Percentiles rank a stretch among this genome's conserved stretches.
phyloP scores from a whole-genome alignment of 2,329 filamentous ascomycete genomes.

The Alternaria sp. region DNA sequence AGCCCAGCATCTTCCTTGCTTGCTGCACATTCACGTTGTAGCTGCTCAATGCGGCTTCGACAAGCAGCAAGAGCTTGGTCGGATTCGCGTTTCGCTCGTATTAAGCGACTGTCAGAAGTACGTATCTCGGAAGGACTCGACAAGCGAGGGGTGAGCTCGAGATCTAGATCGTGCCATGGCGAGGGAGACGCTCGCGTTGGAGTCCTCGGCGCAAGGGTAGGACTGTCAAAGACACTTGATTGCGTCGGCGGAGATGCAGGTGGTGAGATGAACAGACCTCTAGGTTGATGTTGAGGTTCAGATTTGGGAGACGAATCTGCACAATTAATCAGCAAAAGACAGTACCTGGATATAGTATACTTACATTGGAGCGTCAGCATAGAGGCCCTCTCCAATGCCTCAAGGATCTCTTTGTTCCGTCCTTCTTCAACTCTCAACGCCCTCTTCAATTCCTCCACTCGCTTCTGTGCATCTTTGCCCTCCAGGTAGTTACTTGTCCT shows the following conservation, averaged over 20 bases:
- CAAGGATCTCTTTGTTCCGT: slow-evolving; percentile 50
- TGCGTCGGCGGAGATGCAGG: slow-evolving; percentile 46
- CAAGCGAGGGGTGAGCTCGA: slow-evolving; percentile 29
- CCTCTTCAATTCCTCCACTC: slow-evolving; percentile 44
- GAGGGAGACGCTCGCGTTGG: slow-evolving; percentile 35
- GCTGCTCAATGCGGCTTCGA: slow-evolving; percentile 44
- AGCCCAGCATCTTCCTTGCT: slow-evolving; percentile 34
- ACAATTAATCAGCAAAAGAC: slow-evolving; percentile 12
- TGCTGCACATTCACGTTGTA: slow-evolving; percentile 44
- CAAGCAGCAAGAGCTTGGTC: slow-evolving; percentile 49
- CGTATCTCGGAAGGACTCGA: slow-evolving; percentile 37
- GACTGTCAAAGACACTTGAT: slow-evolving; percentile 25
- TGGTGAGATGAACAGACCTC: slow-evolving; percentile 42
- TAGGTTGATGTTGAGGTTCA: slow-evolving; percentile 29
- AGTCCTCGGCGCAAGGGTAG: slow-evolving; percentile 29
- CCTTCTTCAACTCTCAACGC: slow-evolving; percentile 45
- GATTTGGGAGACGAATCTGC: slow-evolving; percentile 40
- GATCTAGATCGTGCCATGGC: slow-evolving; percentile 36
- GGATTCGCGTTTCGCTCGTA: slow-evolving; percentile 49
- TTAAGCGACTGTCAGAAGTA: slow-evolving; percentile 46
- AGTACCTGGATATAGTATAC: slow-evolving; percentile 4
- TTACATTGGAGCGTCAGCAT: slow-evolving; percentile 51
- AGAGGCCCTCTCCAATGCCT: slow-evolving; percentile 47
- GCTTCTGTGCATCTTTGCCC: slow-evolving; percentile 43
- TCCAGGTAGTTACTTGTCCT: slow-evolving; percentile 45